Evolutionary conservation across 2,329 filamentous ascomycete species (phyloP).

Genomic region (Pseudocercospora fijiensis): DNA sequence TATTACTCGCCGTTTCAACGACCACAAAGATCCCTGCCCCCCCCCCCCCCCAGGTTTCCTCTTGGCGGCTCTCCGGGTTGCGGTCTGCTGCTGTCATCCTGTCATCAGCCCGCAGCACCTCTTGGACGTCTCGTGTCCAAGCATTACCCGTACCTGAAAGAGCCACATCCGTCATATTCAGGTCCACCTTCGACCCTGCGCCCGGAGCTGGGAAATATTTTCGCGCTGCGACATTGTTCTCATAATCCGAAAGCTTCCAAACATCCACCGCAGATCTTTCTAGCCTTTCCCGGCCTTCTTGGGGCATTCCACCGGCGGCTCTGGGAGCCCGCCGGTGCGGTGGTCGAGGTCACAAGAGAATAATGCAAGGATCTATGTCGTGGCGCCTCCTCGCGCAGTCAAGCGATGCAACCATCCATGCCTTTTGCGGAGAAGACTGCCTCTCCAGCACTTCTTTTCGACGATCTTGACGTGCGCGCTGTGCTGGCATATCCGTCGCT

Average conservation of each 20-base stretch:
- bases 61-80: neutral
- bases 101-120: slow-evolving; percentile 18
- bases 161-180: slow-evolving; percentile 23
- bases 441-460: neutral
- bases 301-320: neutral
- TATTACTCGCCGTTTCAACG: neutral
- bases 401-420: slow-evolving; percentile 5
- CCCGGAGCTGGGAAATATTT: slow-evolving; percentile 6
- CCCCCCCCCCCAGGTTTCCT: neutral
- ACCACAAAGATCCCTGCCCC: neutral
- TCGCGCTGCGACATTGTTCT: neutral
- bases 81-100: slow-evolving; percentile 13
- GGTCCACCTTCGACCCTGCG: slow-evolving; percentile 14
- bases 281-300: neutral
- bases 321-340: neutral
- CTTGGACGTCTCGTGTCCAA: slow-evolving; percentile 18
- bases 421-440: slow-evolving; percentile 1
- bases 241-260: slow-evolving; percentile 12
- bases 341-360: slow-evolving; percentile 4
- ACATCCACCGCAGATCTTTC: slow-evolving; percentile 1
- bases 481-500: neutral
- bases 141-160: slow-evolving; percentile 17
- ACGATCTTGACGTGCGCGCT: slow-evolving; percentile 5
- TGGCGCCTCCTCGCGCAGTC: neutral
- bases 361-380: slow-evolving; percentile 2